phyloP scores from a whole-genome alignment of 1,284 basidiomycete genomes.

The Ganoderma multipileum region DNA sequence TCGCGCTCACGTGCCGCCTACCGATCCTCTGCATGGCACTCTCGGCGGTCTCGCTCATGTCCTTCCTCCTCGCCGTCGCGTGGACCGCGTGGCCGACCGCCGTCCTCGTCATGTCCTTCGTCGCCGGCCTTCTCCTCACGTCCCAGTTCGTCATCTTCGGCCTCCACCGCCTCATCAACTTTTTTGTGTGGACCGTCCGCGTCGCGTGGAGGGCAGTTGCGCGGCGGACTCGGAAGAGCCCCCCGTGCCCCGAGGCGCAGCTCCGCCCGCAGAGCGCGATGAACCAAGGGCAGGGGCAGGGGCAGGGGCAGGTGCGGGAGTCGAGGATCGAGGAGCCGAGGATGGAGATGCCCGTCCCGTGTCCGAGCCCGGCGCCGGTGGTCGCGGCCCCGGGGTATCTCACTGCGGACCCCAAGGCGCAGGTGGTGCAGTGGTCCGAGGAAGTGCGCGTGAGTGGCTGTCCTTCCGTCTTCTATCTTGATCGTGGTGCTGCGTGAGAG shows the following conservation, averaged over 20 bases:
- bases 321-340: neutral
- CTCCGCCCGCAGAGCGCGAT: neutral
- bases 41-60: constrained; percentile 59
- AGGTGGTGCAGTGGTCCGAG: constrained; percentile 10
- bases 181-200: constrained; percentile 27
- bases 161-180: constrained; percentile 42
- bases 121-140: constrained; percentile 61
- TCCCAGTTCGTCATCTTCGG: constrained; percentile 74
- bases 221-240: neutral
- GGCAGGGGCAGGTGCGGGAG: neutral
- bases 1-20: constrained; percentile 66
- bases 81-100: constrained; percentile 67
- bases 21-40: constrained; percentile 64
- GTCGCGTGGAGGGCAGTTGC: neutral
- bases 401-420: constrained; percentile 4
- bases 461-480: neutral
- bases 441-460: neutral
- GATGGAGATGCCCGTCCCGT: constrained; percentile 20
- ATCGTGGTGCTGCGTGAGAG: neutral
- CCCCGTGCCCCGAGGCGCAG: neutral
- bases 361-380: constrained; percentile 8
- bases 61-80: constrained; percentile 65
- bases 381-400: neutral
- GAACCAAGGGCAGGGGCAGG: neutral
- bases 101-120: constrained; percentile 61